Percentiles rank a stretch among this genome's conserved stretches.
Conservation (phyloP, 139 green algal genomes). For the Coccomyxa sp. region DNA sequence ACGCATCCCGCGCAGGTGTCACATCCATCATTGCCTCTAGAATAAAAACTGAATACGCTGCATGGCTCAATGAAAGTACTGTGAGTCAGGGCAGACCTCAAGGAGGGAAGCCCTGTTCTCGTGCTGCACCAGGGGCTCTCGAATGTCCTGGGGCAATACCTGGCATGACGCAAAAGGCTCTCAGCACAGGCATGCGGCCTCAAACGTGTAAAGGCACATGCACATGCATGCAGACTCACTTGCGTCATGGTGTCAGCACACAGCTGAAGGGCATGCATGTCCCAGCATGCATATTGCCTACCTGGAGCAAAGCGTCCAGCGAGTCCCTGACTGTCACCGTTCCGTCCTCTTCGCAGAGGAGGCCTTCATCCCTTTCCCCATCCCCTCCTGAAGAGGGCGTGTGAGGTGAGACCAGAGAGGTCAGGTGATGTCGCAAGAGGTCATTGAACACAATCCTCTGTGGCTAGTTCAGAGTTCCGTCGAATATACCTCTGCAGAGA, state of each 20-base stretch:
- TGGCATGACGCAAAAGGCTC: slow-evolving; percentile 12
- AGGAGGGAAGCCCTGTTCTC: slow-evolving; percentile 60
- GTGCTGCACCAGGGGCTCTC: slow-evolving; percentile 61
- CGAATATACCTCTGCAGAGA: too few relatives aligned
- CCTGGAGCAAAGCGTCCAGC: slow-evolving; percentile 70
- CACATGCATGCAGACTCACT: too few relatives aligned
- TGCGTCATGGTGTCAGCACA: too few relatives aligned
- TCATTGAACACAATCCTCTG: too few relatives aligned
- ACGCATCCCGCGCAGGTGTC: background rate
- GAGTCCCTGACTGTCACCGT: slow-evolving; percentile 82
- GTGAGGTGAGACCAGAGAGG: too few relatives aligned
- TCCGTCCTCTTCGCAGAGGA: slow-evolving; percentile 50
- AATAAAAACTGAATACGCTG: background rate
- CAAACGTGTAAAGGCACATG: background rate
- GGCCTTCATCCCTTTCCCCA: background rate
- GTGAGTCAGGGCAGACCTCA: slow-evolving; percentile 52
- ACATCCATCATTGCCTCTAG: too few relatives aligned
- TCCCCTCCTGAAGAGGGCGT: too few relatives aligned
- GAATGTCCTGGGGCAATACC: slow-evolving; percentile 75
- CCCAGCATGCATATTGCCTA: slow-evolving; percentile 4
- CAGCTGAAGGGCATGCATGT: too few relatives aligned
- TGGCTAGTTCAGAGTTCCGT: too few relatives aligned
- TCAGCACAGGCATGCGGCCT: background rate
- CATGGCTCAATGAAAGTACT: background rate
- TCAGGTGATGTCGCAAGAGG: too few relatives aligned